phyloP scores from a whole-genome alignment of 345 rosid genomes.

The Gossypium mustelinum region DNA sequence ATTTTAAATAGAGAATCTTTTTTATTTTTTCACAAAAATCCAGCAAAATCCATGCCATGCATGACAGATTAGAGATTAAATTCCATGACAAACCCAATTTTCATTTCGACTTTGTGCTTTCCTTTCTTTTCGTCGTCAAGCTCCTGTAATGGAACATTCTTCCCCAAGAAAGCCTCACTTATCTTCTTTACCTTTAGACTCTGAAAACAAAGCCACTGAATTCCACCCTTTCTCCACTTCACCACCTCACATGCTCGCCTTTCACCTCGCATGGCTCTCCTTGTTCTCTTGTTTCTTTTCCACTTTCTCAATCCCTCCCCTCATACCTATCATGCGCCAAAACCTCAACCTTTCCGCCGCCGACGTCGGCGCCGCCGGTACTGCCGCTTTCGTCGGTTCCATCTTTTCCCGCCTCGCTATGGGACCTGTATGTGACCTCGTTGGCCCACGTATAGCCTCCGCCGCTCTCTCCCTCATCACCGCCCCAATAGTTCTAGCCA shows the following conservation, averaged over 20 bases:
- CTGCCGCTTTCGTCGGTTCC: conserved; percentile 74
- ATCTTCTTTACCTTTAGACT: conserved; percentile 32
- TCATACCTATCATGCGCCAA: conserved; percentile 55
- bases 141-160: conserved; percentile 3
- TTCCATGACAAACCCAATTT: too few relatives aligned
- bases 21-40: too few relatives aligned
- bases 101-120: too few relatives aligned
- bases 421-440: conserved; percentile 72
- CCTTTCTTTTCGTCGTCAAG: not conserved
- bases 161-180: not conserved
- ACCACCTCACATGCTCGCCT: conserved; percentile 68
- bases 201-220: conserved; percentile 16
- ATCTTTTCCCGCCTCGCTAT: conserved; percentile 85
- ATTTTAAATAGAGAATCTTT: too few relatives aligned
- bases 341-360: conserved; percentile 54
- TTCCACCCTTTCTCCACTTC: conserved; percentile 20
- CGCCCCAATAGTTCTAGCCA: conserved; percentile 50
- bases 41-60: too few relatives aligned
- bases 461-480: conserved; percentile 65
- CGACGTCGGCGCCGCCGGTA: conserved; percentile 48
- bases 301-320: conserved; percentile 88
- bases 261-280: conserved; percentile 82
- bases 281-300: conserved; percentile 85
- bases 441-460: conserved; percentile 69
- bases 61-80: too few relatives aligned